phyloP scores from a whole-genome alignment of 2,329 filamentous ascomycete genomes.

The Xylariales sp. region DNA sequence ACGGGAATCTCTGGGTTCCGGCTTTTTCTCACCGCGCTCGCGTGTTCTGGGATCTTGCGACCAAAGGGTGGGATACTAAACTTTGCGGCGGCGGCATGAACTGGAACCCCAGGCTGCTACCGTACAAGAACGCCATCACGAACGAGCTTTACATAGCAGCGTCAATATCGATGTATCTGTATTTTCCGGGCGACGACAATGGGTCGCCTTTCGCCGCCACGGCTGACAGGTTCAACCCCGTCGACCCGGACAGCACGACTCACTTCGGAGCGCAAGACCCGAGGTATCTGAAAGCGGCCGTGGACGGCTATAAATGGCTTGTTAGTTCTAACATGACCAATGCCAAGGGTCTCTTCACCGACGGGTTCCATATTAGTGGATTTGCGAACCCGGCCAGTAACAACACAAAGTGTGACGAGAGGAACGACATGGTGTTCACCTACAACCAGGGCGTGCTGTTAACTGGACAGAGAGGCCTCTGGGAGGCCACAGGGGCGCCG shows the following conservation, averaged over 20 bases:
- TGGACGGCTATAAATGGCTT: conserved; percentile 80
- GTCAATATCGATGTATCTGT: conserved; percentile 82
- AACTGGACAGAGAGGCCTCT: conserved; percentile 75
- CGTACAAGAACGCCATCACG: conserved; percentile 96
- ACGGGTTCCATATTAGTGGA: conserved; percentile 81
- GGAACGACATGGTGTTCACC: conserved; percentile 88
- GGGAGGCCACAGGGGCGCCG: conserved; percentile 68
- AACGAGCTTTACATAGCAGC: conserved; percentile 87
- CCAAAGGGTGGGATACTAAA: conserved; percentile 73
- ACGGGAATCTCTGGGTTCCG: conserved; percentile 70
- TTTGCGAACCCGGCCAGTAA: conserved; percentile 55
- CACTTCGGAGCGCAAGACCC: conserved; percentile 44
- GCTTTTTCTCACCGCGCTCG: conserved; percentile 79
- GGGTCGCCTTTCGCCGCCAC: conserved; percentile 57
- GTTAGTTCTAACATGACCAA: conserved; percentile 77
- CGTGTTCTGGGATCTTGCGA: conserved; percentile 80
- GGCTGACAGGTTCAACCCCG: conserved; percentile 5
- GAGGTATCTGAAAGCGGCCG: conserved; percentile 66
- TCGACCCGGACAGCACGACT: conserved; percentile 28
- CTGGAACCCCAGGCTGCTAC: conserved; percentile 76
- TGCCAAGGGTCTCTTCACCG: conserved; percentile 67
- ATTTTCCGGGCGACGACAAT: conserved; percentile 79
- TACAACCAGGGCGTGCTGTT: conserved; percentile 94
- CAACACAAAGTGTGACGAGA: conserved; percentile 70
- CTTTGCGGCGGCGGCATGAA: conserved; percentile 86